Conservation (phyloP, 768 basidiomycete genomes). For the Leucocoprinus sp. region DNA sequence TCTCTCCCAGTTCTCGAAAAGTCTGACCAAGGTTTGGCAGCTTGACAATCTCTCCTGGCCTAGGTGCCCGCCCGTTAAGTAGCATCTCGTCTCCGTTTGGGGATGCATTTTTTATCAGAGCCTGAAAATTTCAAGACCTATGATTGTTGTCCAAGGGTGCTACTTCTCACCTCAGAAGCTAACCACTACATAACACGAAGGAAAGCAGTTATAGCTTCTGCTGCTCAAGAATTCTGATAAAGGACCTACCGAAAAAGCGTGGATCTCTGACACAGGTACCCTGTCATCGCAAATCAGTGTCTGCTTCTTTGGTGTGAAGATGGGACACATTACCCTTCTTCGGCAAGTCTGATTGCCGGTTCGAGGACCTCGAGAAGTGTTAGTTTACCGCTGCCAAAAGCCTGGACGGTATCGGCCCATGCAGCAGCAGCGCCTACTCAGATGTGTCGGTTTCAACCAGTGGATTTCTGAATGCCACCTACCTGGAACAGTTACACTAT, state of each 20-base stretch:
- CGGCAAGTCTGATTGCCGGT: constrained; percentile 87
- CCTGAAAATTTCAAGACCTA: constrained; percentile 22
- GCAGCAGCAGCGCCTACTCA: constrained; percentile 80
- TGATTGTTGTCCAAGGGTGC: background rate
- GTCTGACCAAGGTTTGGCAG: constrained; percentile 79
- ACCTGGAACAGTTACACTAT: constrained; percentile 87
- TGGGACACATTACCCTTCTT: constrained; percentile 62
- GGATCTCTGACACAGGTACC: constrained; percentile 82
- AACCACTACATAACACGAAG: constrained; percentile 35
- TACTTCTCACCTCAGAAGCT: constrained; percentile 39
- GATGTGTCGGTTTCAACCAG: background rate
- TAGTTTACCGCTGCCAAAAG: constrained; percentile 70
- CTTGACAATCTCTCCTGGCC: constrained; percentile 76
- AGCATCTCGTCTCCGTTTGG: constrained; percentile 85
- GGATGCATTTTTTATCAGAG: constrained; percentile 73
- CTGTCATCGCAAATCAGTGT: constrained; percentile 27
- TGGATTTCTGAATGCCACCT: background rate
- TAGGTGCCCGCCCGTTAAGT: constrained; percentile 73
- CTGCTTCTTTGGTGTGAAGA: background rate
- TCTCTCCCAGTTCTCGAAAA: constrained; percentile 67
- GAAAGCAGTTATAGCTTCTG: background rate
- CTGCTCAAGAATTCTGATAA: background rate
- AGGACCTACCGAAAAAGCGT: constrained; percentile 43
- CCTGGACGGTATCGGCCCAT: constrained; percentile 85
- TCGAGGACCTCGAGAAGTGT: constrained; percentile 62